Base-by-base conservation (phyloP, 768 basidiomycete genomes). In the Botryobasidium botryosum region DNA sequence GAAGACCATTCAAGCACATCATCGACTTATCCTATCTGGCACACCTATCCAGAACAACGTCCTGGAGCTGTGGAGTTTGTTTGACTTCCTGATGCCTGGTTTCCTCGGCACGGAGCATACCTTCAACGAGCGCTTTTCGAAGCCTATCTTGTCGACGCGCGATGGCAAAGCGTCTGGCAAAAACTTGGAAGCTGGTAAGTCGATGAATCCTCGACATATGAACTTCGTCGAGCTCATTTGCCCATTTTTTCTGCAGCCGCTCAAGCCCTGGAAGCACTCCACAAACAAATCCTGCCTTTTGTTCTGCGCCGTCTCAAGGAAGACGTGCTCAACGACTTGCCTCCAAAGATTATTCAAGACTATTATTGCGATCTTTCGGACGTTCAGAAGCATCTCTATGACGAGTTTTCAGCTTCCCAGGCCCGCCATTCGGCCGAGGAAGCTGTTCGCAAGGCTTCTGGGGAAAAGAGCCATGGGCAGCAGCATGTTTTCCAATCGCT, bases 1-100 rank as follows among this genome's bases (percentile, higher is more conserved):
- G 55, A 99, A 99, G 61, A 72, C 68, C 47, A 71, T 97, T 36
- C 74, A 72, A 44, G 86, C 92, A 1, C 79, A 90, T 47, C 94
- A 99, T 62, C 79, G 94, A 20, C 68, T 99, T 18, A 84, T 99
- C 56, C 67, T 99, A 2, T 94, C 90, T 0, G 94, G 94, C 29
- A 99, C 94, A 5, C 94, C 94, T 0, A 97, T 99, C 47, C 94
- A 99, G 63, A 99, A 99, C 59, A 97, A 99, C 57, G 90, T 99
- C 2, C 67, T 99, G 40, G 94, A 99, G 58, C 65, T 99, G 2
- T 99, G 94, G 94, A 94, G 87, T 61, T 64, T 99, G 35, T 99
- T 99, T 60, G 94, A 99, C 62, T 99, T 97, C 64, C 65, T 99
- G 52, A 99, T 99, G 94, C 94, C 94, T 13, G 94, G 94, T 3